phyloP scores from a whole-genome alignment of 306 rosid species.

The Argentina anserina region DNA sequence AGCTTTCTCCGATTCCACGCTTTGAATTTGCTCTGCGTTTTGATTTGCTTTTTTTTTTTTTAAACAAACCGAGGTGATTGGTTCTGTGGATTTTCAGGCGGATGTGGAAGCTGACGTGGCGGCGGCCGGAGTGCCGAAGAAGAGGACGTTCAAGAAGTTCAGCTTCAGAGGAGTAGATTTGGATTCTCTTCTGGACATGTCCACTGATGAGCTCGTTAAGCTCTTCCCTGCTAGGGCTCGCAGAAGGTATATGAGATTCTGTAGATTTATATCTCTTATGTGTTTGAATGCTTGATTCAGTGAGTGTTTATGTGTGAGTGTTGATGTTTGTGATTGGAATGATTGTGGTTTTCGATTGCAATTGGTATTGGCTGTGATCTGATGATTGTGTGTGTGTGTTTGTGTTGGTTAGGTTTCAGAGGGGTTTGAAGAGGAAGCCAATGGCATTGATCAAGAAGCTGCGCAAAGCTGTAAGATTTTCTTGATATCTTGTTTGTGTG shows the following conservation, averaged over 20 bases:
- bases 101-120: conserved; percentile 57
- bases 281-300: background rate
- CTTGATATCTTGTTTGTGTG: background rate
- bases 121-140: conserved; percentile 59
- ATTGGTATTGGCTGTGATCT: background rate
- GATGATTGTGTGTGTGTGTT: background rate
- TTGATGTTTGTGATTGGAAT: background rate
- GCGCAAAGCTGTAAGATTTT: conserved; percentile 66
- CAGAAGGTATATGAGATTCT: conserved; percentile 43
- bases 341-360: background rate
- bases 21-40: background rate
- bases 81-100: conserved; percentile 35
- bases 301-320: too few relatives aligned
- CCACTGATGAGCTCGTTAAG: conserved; percentile 80
- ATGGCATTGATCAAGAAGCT: conserved; percentile 90
- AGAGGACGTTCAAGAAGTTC: conserved; percentile 87
- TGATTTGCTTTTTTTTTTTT: background rate
- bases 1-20: background rate
- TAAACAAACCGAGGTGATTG: background rate
- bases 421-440: conserved; percentile 91
- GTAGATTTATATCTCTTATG: background rate
- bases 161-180: conserved; percentile 79
- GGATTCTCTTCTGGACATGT: conserved; percentile 78
- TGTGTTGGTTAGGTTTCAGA: conserved; percentile 53
- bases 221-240: conserved; percentile 79